Percentiles rank a stretch among this genome's conserved stretches.
phyloP scores from a whole-genome alignment of 2,329 filamentous ascomycete genomes.

The Microdochium trichocladiopsis region DNA sequence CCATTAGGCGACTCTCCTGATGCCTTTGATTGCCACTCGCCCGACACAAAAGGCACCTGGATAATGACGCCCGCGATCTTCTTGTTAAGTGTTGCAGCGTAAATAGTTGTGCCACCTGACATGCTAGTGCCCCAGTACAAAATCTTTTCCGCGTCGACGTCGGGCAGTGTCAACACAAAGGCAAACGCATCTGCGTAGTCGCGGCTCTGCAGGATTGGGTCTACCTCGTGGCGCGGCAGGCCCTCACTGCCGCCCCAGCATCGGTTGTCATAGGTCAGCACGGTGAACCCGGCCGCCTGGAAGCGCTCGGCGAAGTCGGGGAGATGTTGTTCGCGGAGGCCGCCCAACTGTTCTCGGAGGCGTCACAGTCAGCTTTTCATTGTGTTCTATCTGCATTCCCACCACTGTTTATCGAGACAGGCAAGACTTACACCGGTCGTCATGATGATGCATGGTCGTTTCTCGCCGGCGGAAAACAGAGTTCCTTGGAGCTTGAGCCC shows the following conservation, averaged over 20 bases:
- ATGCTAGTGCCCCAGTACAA: constrained; percentile 8
- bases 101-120: constrained; percentile 6
- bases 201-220: constrained; percentile 5
- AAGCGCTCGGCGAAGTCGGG: constrained; percentile 7
- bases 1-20: neutral
- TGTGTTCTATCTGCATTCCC: neutral
- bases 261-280: constrained; percentile 9
- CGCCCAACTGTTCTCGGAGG: neutral
- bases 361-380: neutral
- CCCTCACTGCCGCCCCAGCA: constrained; percentile 9
- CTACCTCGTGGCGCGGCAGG: constrained; percentile 5
- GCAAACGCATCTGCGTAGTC: constrained; percentile 10
- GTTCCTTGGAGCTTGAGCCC: neutral
- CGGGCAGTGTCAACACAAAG: constrained; percentile 6
- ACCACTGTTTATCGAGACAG: neutral
- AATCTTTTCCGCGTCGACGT: constrained; percentile 6
- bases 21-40: constrained; percentile 3
- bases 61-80: constrained; percentile 5
- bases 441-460: neutral
- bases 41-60: constrained; percentile 7
- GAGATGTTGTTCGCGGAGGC: constrained; percentile 3
- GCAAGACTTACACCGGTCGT: neutral
- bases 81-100: constrained; percentile 7
- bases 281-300: constrained; percentile 6
- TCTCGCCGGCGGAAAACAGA: neutral